Evolutionary conservation across 768 basidiomycete species (phyloP).

Genomic region (Tricholoma sp.): DNA sequence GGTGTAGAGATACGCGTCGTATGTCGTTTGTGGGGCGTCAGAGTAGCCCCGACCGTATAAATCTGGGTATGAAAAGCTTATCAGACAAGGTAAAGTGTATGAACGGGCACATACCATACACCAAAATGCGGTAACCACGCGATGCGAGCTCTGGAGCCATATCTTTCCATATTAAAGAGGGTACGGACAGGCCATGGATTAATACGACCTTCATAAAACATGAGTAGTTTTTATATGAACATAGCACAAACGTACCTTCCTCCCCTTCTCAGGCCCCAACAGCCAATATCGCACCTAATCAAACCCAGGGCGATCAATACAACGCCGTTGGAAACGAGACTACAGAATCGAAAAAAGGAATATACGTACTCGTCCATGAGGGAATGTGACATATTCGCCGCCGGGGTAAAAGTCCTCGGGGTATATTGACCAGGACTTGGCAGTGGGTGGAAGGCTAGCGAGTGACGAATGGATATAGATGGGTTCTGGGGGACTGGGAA

Average conservation of each 20-base stretch:
- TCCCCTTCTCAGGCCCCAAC: slow-evolving; percentile 62
- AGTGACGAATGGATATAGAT: slow-evolving; percentile 52
- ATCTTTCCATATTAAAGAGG: no score
- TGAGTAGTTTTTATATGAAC: background rate
- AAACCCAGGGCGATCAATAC: no score
- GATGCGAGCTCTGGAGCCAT: slow-evolving; percentile 60
- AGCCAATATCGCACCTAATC: slow-evolving; percentile 79
- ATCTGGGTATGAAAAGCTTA: slow-evolving; percentile 36
- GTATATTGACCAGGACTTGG: slow-evolving; percentile 65
- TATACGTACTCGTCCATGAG: slow-evolving; percentile 52
- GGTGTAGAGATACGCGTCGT: slow-evolving; percentile 54
- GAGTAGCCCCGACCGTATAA: slow-evolving; percentile 82
- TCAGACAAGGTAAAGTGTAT: background rate
- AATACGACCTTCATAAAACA: slow-evolving; percentile 47
- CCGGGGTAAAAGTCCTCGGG: slow-evolving; percentile 64
- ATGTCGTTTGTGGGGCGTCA: slow-evolving; percentile 67
- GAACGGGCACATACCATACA: slow-evolving; percentile 50
- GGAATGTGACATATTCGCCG: slow-evolving; percentile 59
- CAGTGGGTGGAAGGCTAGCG: slow-evolving; percentile 49
- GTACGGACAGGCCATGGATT: no score
- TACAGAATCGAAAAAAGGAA: no score
- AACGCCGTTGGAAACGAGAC: no score
- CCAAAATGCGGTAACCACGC: slow-evolving; percentile 64
- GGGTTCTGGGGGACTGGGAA: slow-evolving; percentile 54
- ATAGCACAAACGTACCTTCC: slow-evolving; percentile 62